Evolutionary conservation across 2,329 filamentous ascomycete species (phyloP), one percentile per base, ranked within the genome.

Genomic region (Colletotrichum trifolii): DNA sequence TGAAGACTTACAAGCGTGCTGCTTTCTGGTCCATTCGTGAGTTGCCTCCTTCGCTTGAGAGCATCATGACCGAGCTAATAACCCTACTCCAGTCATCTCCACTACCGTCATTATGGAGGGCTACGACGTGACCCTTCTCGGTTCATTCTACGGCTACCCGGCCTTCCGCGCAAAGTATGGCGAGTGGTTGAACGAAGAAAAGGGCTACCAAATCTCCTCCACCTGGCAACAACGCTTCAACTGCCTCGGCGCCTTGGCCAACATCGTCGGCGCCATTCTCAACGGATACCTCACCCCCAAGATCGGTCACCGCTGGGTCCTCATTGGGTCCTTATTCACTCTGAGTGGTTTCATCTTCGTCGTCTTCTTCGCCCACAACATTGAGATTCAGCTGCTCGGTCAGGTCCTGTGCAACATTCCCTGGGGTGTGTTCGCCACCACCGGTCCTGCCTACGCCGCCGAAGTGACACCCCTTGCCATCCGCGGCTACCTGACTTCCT

Each of bases 191-290:
- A 67, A 75, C 43, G 66, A 72, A 0, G 69, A 80, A 38, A 73
- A 74, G 17, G 75, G 75, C 8, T 82, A 82, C 50, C 78, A 85
- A 69, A 78, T 87, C 68, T 78, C 79, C 4, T 78, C 82, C 2
- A 70, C 77, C 4, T 87, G 85, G 85, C 85, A 87, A 71, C 78
- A 83, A 17, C 80, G 76, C 2, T 76, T 87, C 49, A 78, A 77
- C 68, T 73, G 72, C 53, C 71, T 76, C 46, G 73, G 72, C 36
- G 74, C 73, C 7, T 59, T 79, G 35, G 73, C 70, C 53, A 78
- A 76, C 67, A 78, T 81, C 55, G 71, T 81, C 47, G 79, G 79
- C 12, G 76, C 76, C 36, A 56, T 81, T 54, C 40, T 80, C 6
- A 81, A 82, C 70, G 81, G 81, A 15, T 81, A 74, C 68, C 71